phyloP scores from a whole-genome alignment of 352 stramenopile genomes.

The Pythium pyrilobum region DNA sequence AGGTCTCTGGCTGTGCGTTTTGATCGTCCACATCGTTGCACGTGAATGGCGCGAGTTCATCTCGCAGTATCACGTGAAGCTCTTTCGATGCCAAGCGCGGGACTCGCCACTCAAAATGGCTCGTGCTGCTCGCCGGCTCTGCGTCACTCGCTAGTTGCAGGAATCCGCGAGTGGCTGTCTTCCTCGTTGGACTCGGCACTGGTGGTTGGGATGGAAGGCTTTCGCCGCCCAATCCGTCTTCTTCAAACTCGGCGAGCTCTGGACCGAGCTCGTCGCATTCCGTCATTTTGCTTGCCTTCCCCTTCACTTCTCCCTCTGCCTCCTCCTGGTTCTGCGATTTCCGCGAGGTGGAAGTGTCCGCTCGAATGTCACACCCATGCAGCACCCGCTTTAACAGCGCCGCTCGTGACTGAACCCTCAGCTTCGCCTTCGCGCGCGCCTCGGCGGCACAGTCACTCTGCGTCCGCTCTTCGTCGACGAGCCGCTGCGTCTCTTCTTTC shows the following conservation, averaged over 20 bases:
- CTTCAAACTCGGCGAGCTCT: conserved; percentile 58
- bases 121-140: too few relatives aligned
- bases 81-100: too few relatives aligned
- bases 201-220: not conserved
- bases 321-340: conserved; percentile 15
- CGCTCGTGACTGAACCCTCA: conserved; percentile 31
- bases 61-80: too few relatives aligned
- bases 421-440: conserved; percentile 38
- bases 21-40: too few relatives aligned
- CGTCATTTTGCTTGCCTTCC: conserved; percentile 1
- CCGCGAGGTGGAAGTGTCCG: not conserved
- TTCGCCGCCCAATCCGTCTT: conserved; percentile 31
- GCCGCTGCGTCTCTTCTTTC: conserved; percentile 39
- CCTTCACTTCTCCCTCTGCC: not conserved
- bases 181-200: not conserved
- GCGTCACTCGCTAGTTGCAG: too few relatives aligned
- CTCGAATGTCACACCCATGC: conserved; percentile 19
- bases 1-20: too few relatives aligned
- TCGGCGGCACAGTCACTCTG: conserved; percentile 36
- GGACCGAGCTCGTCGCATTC: conserved; percentile 4
- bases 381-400: conserved; percentile 31
- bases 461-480: conserved; percentile 47
- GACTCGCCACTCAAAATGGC: too few relatives aligned
- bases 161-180: not conserved
- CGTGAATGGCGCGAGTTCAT: too few relatives aligned